Conservation (phyloP, 2,329 filamentous ascomycete genomes). For the Fusarium staphyleae region DNA sequence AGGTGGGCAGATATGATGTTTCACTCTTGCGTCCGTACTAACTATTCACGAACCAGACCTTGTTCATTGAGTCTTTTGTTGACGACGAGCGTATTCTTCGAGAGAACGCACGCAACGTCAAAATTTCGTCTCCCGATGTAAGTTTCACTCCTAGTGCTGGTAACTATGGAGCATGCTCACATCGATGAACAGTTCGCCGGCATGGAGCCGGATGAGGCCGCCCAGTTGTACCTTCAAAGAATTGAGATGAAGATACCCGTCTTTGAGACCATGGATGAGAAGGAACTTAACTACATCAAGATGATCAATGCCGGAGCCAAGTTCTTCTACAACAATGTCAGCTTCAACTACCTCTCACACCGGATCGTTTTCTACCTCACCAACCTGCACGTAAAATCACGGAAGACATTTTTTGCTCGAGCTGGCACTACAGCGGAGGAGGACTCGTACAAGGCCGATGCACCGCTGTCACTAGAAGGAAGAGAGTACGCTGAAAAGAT, state of each 20-base stretch:
- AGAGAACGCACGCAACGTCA: slow-evolving; percentile 96
- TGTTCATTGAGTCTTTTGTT: slow-evolving; percentile 96
- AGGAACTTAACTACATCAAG: slow-evolving; percentile 95
- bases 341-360: slow-evolving; percentile 95
- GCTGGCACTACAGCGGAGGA: slow-evolving; percentile 87
- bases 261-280: slow-evolving; percentile 96
- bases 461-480: slow-evolving; percentile 81
- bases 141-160: slow-evolving; percentile 41
- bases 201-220: slow-evolving; percentile 91
- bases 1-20: slow-evolving; percentile 58
- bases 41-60: slow-evolving; percentile 63
- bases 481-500: slow-evolving; percentile 83
- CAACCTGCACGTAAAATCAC: slow-evolving; percentile 95
- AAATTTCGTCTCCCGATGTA: slow-evolving; percentile 96
- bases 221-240: slow-evolving; percentile 86
- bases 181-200: slow-evolving; percentile 71
- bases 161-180: slow-evolving; percentile 8
- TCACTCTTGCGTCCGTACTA: background rate
- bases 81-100: slow-evolving; percentile 92
- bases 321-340: slow-evolving; percentile 95
- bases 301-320: slow-evolving; percentile 98
- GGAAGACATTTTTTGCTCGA: slow-evolving; percentile 91
- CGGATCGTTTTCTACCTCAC: slow-evolving; percentile 98
- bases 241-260: slow-evolving; percentile 93
- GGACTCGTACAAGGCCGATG: slow-evolving; percentile 91